Base-by-base conservation (phyloP, 305 asterid genomes). In the Stenogyne calaminthoides region DNA sequence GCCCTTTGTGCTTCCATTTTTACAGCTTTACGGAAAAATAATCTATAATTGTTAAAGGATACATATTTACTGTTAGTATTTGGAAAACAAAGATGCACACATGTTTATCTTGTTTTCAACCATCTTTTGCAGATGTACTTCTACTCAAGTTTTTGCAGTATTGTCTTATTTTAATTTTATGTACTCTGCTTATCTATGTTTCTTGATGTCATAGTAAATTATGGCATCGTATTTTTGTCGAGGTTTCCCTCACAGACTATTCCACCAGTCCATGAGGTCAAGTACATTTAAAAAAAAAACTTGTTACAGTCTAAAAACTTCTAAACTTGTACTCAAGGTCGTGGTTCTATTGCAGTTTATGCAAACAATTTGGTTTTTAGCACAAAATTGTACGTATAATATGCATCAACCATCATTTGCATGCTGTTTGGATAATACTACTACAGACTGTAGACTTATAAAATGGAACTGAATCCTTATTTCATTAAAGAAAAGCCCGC, bases 391-490 rank as follows among this genome's bases (percentile, higher is more conserved):
- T n/a, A n/a, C n/a, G n/a, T n/a, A n/a, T n/a, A n/a, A n/a, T n/a
- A n/a, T n/a, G n/a, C n/a, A n/a, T n/a, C n/a, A n/a, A n/a, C n/a
- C n/a, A n/a, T n/a, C n/a, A n/a, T n/a, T n/a, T n/a, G n/a, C n/a
- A n/a, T n/a, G n/a, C n/a, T n/a, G n/a, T n/a, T n/a, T n/a, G n/a
- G n/a, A n/a, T 44, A 10, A 44, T 44, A 44, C 1, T 12, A 7
- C 36, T 32, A 32, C 4, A 32, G 22, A 14, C n/a, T n/a, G n/a
- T n/a, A n/a, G n/a, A n/a, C n/a, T n/a, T n/a, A n/a, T n/a, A n/a
- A n/a, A n/a, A 61, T 64, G 47, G 57, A 67, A 57, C n/a, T 10
- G 15, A 42, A 62, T 15, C 63, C 56, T 77, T 64, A 69, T 70
- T 64, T 32, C 2, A 40, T 19, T 51, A 22, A 39, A 2, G 15